Percentiles rank a stretch among this genome's conserved stretches.
Conservation (phyloP, 306 rosid species). For the Dryas octopetala region DNA sequence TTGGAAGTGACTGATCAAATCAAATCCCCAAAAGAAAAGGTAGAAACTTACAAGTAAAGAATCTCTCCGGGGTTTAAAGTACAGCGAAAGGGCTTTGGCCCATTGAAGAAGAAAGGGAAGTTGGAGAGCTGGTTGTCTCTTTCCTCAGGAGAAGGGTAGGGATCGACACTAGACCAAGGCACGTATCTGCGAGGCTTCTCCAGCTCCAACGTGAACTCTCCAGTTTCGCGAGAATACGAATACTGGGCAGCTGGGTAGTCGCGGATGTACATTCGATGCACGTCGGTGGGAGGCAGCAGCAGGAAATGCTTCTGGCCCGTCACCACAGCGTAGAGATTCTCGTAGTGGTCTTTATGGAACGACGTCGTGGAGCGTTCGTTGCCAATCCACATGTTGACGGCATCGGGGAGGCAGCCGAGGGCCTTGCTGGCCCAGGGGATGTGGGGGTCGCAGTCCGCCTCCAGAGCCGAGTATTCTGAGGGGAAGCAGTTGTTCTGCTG, state of each 20-base stretch:
- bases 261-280: slow-evolving; percentile 67
- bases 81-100: slow-evolving; percentile 64
- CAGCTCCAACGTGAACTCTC: slow-evolving; percentile 59
- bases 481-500: slow-evolving; percentile 80
- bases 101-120: slow-evolving; percentile 62
- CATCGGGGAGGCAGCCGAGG: slow-evolving; percentile 61
- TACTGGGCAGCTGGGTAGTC: slow-evolving; percentile 67
- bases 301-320: slow-evolving; percentile 69
- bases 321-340: slow-evolving; percentile 82
- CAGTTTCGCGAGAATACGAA: slow-evolving; percentile 48
- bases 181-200: slow-evolving; percentile 61
- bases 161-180: slow-evolving; percentile 86
- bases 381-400: slow-evolving; percentile 84
- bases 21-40: background rate
- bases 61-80: slow-evolving; percentile 79
- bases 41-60: slow-evolving; percentile 64
- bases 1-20: no score
- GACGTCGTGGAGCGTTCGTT: slow-evolving; percentile 56
- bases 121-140: slow-evolving; percentile 39
- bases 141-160: slow-evolving; percentile 54
- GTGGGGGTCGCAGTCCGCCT: slow-evolving; percentile 56
- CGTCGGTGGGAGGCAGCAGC: slow-evolving; percentile 77
- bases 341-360: slow-evolving; percentile 80
- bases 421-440: slow-evolving; percentile 71
- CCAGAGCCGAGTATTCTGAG: slow-evolving; percentile 55